Percentiles rank a stretch among this genome's conserved stretches.
phyloP scores from a whole-genome alignment of 306 rosid species.

The Aeschynomene evenia region DNA sequence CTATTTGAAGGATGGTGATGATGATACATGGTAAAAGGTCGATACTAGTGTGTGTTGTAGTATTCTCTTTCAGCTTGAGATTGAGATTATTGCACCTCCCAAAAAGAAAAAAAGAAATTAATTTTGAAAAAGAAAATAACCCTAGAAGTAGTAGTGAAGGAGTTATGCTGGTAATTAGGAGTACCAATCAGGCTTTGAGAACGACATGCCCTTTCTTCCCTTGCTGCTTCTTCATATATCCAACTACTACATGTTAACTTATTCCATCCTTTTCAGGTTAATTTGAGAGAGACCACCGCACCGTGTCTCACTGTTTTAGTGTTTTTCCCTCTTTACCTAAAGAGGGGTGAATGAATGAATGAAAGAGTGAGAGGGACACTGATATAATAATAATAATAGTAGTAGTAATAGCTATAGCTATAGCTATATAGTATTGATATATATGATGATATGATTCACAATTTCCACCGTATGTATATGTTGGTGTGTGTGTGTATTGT shows the following conservation, averaged over 20 bases:
- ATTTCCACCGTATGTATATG: not conserved
- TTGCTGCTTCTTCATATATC: too few species aligned
- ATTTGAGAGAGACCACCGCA: slow-evolving; percentile 52
- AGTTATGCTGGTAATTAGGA: slow-evolving; percentile 10
- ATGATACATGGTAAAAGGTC: too few species aligned
- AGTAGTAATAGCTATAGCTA: too few species aligned
- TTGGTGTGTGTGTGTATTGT: slow-evolving; percentile 9
- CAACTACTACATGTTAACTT: too few species aligned
- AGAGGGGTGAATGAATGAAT: slow-evolving; percentile 15
- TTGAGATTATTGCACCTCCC: slow-evolving; percentile 29
- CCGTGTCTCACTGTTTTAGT: not conserved
- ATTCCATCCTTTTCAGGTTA: slow-evolving; percentile 40
- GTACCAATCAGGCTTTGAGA: slow-evolving; percentile 35
- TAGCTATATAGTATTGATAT: not conserved
- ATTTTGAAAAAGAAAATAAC: slow-evolving; percentile 18
- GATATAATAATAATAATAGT: too few species aligned
- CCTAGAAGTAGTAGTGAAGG: slow-evolving; percentile 36
- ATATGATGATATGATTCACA: not conserved
- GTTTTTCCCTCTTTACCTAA: slow-evolving; percentile 11
- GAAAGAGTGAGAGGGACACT: slow-evolving; percentile 32
- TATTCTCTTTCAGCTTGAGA: slow-evolving; percentile 7
- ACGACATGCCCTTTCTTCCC: slow-evolving; percentile 26
- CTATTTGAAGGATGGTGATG: slow-evolving; percentile 55
- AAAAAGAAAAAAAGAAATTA: not conserved
- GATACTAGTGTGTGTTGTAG: too few species aligned